Evolutionary conservation across 257 asterid species (phyloP), one percentile per base, ranked within the genome.

Genomic region (Solanum megistacrolobum): DNA sequence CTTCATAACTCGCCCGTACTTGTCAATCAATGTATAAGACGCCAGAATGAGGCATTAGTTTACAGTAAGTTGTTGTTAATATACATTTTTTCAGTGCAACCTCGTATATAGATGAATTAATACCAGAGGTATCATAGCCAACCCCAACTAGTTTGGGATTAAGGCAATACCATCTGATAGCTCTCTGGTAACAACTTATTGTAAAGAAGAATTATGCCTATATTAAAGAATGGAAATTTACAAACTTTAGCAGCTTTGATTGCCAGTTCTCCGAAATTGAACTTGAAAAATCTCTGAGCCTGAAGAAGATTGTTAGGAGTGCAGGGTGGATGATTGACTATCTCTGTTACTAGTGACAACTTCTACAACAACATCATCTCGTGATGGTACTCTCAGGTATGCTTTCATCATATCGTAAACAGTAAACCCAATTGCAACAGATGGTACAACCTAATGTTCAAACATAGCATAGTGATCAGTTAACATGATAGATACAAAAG

Each of bases 361-460:
- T 88, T 91, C 93, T 76, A 86, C 74, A 69, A 79, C 88, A 14
- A 91, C 87, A 65, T 94, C 96, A 7, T 96, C 98, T 88, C 98
- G 92, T 1, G 97, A 87, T 20, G 98, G 98, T n/a, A 96, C 98
- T 86, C 90, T 91, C 89, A 96, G 93, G 86, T 43, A 94, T n/a
- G 94, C 93, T 91, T 95, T 96, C 98, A 95, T 90, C 75, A 91
- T 85, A 89, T 96, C 98, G 34, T 96, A 96, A 25, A 94, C 94
- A 9, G 99, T 95, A 58, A 96, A 96, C 52, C 99, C 99, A 62
- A 96, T 96, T 8, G 99, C 99, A 20, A 96, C 99, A 1, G 99
- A 96, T 43, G 99, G 99, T 39, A 94, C 98, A 74, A 95, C 99
- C 99, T 96, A 92, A 90, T 89, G 36, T 83, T 75, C 38, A 86